Evolutionary conservation across 305 asterid species (phyloP).

Genomic region (Solanum hybrid): DNA sequence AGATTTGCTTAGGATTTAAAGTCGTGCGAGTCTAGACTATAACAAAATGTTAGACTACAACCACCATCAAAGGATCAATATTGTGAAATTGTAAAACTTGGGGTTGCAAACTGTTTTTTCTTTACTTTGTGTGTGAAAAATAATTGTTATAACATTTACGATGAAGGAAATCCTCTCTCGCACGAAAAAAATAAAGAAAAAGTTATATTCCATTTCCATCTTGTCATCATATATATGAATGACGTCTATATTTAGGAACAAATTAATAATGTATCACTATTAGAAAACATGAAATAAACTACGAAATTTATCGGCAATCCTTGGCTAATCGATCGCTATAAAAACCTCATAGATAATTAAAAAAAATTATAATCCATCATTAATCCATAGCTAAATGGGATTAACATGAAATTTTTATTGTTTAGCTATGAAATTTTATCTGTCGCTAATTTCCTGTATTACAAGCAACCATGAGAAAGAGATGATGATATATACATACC

Average conservation of each 20-base stretch:
- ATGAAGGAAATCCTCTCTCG: not conserved
- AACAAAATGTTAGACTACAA: not conserved
- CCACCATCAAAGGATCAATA: not conserved
- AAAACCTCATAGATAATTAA: not conserved
- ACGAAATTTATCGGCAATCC: not conserved
- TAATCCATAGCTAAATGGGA: not conserved
- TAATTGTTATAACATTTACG: not conserved
- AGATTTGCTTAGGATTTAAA: not conserved
- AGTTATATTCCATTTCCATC: not conserved
- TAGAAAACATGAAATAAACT: not conserved
- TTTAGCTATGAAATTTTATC: not conserved
- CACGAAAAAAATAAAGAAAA: not conserved
- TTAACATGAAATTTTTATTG: not conserved
- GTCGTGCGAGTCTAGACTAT: not conserved
- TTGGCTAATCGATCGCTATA: no score
- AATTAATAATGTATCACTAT: not conserved
- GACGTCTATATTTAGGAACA: not conserved
- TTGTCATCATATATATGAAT: not conserved
- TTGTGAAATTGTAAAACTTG: not conserved
- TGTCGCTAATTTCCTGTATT: not conserved
- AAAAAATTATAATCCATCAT: not conserved
- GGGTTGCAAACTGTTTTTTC: not conserved
- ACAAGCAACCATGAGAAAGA: not conserved
- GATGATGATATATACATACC: slow-evolving; percentile 19
- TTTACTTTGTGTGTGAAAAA: not conserved